These are phyloP conservation scores for Trichoderma oligosporum DNA, from an alignment of 2,329 filamentous ascomycete species.

Conservation along the genomic window DNA sequence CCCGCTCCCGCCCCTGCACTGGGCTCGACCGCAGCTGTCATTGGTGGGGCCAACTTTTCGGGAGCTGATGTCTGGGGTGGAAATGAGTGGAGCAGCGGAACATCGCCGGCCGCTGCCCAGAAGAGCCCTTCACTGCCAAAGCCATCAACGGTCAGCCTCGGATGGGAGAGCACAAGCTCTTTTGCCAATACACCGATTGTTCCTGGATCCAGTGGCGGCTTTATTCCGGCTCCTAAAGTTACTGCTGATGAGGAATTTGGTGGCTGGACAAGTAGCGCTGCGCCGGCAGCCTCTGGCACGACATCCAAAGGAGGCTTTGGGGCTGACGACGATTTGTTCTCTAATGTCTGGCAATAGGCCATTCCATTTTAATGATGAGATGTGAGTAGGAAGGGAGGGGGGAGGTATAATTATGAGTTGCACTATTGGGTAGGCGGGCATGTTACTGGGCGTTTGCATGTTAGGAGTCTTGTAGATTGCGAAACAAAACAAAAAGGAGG, in stretches of 20 bases:
- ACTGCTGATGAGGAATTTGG: constrained; percentile 93
- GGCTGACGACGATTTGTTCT: constrained; percentile 82
- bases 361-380: not conserved
- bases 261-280: constrained; percentile 77
- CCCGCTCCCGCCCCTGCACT: constrained; percentile 30
- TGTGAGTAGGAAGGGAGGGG: constrained; percentile 18
- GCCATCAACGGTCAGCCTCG: constrained; percentile 57
- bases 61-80: constrained; percentile 77
- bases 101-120: constrained; percentile 38
- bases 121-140: constrained; percentile 57
- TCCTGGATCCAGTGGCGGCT: constrained; percentile 60
- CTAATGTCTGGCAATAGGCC: constrained; percentile 83
- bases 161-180: constrained; percentile 50
- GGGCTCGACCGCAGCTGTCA: constrained; percentile 31
- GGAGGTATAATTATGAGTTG: not conserved
- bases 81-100: constrained; percentile 70
- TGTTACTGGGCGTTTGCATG: constrained; percentile 33
- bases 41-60: constrained; percentile 41
- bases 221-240: constrained; percentile 64
- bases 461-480: constrained; percentile 32
- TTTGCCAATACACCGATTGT: constrained; percentile 59
- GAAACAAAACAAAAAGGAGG: constrained; percentile 20
- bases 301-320: constrained; percentile 60
- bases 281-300: constrained; percentile 40
- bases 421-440: constrained; percentile 29